phyloP scores from a whole-genome alignment of 768 basidiomycete species.

The Boletus rex-veris region DNA sequence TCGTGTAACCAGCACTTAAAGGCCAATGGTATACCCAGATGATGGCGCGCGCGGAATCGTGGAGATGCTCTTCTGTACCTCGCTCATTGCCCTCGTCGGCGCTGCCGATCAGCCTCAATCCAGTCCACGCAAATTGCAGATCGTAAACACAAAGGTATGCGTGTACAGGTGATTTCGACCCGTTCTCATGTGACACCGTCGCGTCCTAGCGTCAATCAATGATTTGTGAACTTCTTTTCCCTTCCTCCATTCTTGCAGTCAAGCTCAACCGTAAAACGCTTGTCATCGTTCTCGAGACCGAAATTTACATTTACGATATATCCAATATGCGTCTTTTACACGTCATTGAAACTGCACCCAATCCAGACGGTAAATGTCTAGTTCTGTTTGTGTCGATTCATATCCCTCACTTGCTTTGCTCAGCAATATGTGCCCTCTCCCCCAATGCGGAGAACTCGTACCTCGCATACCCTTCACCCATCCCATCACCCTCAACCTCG shows the following conservation, averaged over 20 bases:
- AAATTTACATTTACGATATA: constrained; percentile 99
- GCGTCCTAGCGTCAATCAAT: constrained; percentile 81
- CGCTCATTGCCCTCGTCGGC: constrained; percentile 93
- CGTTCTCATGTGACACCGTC: background rate
- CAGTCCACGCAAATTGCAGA: constrained; percentile 91
- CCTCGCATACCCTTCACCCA: constrained; percentile 93
- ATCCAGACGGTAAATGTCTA: constrained; percentile 74
- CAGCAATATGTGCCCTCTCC: constrained; percentile 92
- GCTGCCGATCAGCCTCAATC: constrained; percentile 89
- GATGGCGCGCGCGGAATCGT: constrained; percentile 95
- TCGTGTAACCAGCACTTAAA: background rate
- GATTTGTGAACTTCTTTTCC: constrained; percentile 98
- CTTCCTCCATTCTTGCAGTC: constrained; percentile 94
- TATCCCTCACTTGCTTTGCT: constrained; percentile 3
- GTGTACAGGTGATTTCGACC: background rate
- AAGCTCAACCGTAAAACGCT: constrained; percentile 97
- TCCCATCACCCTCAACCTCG: constrained; percentile 74
- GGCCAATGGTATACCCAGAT: constrained; percentile 42
- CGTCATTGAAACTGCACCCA: constrained; percentile 94
- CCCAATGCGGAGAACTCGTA: constrained; percentile 91
- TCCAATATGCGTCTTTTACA: constrained; percentile 97
- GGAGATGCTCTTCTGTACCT: constrained; percentile 99
- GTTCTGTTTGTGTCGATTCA: background rate
- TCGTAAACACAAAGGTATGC: constrained; percentile 95
- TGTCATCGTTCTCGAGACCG: constrained; percentile 93